A percentile compares a stretch with the other conserved stretches of the same genome.
These are phyloP conservation scores for Neoboletus magnificus DNA, from an alignment of 768 basidiomycete species.

Conservation along the genomic window DNA sequence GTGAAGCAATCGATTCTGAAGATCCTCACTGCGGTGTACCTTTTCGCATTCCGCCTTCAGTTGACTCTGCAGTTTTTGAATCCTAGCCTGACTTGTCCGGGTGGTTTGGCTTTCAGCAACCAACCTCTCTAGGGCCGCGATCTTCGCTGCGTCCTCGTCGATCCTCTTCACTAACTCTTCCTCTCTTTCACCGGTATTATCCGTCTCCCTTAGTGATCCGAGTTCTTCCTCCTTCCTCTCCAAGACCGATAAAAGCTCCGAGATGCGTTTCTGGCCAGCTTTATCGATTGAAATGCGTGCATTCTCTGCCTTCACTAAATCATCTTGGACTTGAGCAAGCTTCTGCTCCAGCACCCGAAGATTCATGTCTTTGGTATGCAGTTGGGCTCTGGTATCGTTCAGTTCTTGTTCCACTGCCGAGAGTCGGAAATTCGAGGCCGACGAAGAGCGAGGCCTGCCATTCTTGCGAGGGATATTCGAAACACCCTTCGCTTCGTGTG, in stretches of 20 bases:
- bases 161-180: conserved; percentile 60
- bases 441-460: conserved; percentile 56
- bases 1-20: conserved; percentile 42
- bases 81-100: conserved; percentile 29
- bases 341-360: conserved; percentile 45
- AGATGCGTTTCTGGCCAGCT: conserved; percentile 41
- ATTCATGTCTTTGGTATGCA: conserved; percentile 44
- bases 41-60: conserved; percentile 44
- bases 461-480: conserved; percentile 34
- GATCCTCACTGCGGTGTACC: conserved; percentile 39
- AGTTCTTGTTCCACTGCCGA: conserved; percentile 56
- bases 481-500: conserved; percentile 32
- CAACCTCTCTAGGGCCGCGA: conserved; percentile 52
- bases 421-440: conserved; percentile 49
- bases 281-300: conserved; percentile 56
- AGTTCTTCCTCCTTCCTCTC: conserved; percentile 63
- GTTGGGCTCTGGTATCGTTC: conserved; percentile 40
- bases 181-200: conserved; percentile 48
- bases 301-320: conserved; percentile 53
- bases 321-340: conserved; percentile 45
- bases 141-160: conserved; percentile 70
- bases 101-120: conserved; percentile 40
- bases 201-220: conserved; percentile 39
- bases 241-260: conserved; percentile 41
- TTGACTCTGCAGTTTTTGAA: conserved; percentile 40